Evolutionary conservation across 2,329 filamentous ascomycete species (phyloP), one percentile per base, ranked within the genome.

Genomic region (Plenodomus lindquistii): DNA sequence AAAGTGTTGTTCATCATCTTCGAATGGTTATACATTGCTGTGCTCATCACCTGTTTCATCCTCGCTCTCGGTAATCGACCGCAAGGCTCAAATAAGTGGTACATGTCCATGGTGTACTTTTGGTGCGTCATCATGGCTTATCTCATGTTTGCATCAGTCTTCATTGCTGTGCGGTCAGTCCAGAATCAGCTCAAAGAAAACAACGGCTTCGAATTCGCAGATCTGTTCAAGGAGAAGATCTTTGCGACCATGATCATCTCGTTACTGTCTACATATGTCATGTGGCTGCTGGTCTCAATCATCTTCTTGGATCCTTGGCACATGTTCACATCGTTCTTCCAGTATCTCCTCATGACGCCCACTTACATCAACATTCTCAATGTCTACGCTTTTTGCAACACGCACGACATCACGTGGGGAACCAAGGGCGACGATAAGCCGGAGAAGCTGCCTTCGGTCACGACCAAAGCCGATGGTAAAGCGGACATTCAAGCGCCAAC

Each of bases 251-350:
- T 99, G 55, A 94, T 99, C 62, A 85, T 99, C 42, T 97, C 92
- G 0, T 83, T 97, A 65, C 83, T 89, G 64, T 94, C 91, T 10
- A 99, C 94, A 0, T 99, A 94, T 70, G 81, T 95, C 54, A 86
- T 99, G 65, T 99, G 92, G 88, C 82, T 97, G 50, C 76, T 99
- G 42, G 88, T 91, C 0, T 96, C 91, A 8, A 80, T 99, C 58
- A 79, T 99, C 60, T 97, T 97, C 85, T 85, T 97, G 73, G 94
- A 99, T 71, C 94, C 94, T 3, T 99, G 94, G 93, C 94, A 99
- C 77, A 97, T 99, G 91, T 82, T 96, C 72, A 97, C 94, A n/a
- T 85, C 77, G 42, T 91, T 97, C 73, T 73, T 91, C 40, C 94
- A 97, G 82, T 99, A 99, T 73, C 85, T 97, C 62, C 84, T 97